These are phyloP conservation scores for Durio zibethinus DNA, from an alignment of 345 rosid genomes.

Conservation along the genomic window DNA sequence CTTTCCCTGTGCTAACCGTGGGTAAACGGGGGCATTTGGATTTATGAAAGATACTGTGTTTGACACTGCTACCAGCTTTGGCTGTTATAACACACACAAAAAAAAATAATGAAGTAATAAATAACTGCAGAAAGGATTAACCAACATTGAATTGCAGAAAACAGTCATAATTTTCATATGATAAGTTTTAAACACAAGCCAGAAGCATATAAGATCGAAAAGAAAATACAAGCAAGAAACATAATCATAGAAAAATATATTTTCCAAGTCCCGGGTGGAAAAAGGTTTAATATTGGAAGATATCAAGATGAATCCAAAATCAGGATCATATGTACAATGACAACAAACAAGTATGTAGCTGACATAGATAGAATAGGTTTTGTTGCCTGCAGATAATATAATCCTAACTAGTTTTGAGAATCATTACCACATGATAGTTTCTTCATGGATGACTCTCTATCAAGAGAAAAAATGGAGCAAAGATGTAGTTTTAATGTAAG, in stretches of 20 bases:
- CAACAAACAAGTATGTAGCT: not conserved
- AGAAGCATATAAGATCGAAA: not conserved
- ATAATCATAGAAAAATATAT: not conserved
- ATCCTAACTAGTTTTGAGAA: not conserved
- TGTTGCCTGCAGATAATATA: too few relatives aligned
- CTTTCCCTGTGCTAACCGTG: slow-evolving; percentile 67
- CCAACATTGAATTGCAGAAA: not conserved
- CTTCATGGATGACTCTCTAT: not conserved
- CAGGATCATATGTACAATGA: too few relatives aligned
- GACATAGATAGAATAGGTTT: too few relatives aligned
- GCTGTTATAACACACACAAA: slow-evolving; percentile 29
- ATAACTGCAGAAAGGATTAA: not conserved
- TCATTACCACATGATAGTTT: not conserved
- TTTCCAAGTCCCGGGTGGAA: not conserved
- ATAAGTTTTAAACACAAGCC: not conserved
- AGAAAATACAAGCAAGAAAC: not conserved
- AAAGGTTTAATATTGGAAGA: not conserved
- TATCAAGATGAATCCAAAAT: not conserved
- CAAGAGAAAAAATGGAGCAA: not conserved
- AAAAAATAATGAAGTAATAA: not conserved
- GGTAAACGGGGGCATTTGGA: slow-evolving; percentile 71
- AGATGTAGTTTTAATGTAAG: not conserved
- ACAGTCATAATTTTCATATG: not conserved
- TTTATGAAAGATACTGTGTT: slow-evolving; percentile 49
- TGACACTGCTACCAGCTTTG: slow-evolving; percentile 66